Evolutionary conservation across 371 early-diverging fungal species (phyloP).

Genomic region (Zychaea mexicana): DNA sequence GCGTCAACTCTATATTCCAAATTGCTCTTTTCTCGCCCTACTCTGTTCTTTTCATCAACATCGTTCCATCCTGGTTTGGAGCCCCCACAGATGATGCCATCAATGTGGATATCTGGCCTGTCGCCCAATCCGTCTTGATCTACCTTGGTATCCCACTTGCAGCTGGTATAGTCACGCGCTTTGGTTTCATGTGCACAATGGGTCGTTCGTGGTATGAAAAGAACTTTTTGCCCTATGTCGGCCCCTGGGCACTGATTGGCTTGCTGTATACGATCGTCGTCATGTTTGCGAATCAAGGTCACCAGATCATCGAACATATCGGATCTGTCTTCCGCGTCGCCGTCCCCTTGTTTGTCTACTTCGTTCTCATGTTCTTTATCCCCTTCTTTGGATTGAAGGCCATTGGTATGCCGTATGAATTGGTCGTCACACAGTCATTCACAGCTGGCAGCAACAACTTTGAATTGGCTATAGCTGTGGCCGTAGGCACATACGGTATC

Average conservation of each 20-base stretch:
- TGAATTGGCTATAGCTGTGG: constrained; percentile 79
- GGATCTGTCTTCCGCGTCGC: constrained; percentile 66
- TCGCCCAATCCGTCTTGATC: constrained; percentile 62
- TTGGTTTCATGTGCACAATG: constrained; percentile 28
- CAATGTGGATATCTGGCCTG: constrained; percentile 56
- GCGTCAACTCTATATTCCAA: constrained; percentile 72
- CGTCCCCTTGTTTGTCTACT: constrained; percentile 73
- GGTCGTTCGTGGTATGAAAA: constrained; percentile 58
- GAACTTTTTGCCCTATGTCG: constrained; percentile 55
- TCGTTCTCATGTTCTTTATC: constrained; percentile 57
- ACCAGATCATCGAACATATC: constrained; percentile 64
- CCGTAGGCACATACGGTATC: constrained; percentile 70
- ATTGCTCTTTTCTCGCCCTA: constrained; percentile 68
- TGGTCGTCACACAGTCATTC: constrained; percentile 66
- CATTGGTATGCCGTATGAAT: constrained; percentile 42
- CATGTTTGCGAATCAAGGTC: constrained; percentile 80
- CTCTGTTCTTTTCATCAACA: constrained; percentile 57
- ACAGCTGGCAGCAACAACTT: constrained; percentile 79
- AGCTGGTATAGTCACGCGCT: constrained; percentile 63
- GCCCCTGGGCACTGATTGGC: constrained; percentile 60
- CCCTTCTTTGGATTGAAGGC: constrained; percentile 44
- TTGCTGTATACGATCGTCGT: constrained; percentile 72
- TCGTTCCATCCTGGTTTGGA: constrained; percentile 54
- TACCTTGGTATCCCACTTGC: constrained; percentile 74
- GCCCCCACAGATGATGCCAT: constrained; percentile 35